Evolutionary conservation across 768 basidiomycete species (phyloP).

Genomic region (Suillus variegatus): DNA sequence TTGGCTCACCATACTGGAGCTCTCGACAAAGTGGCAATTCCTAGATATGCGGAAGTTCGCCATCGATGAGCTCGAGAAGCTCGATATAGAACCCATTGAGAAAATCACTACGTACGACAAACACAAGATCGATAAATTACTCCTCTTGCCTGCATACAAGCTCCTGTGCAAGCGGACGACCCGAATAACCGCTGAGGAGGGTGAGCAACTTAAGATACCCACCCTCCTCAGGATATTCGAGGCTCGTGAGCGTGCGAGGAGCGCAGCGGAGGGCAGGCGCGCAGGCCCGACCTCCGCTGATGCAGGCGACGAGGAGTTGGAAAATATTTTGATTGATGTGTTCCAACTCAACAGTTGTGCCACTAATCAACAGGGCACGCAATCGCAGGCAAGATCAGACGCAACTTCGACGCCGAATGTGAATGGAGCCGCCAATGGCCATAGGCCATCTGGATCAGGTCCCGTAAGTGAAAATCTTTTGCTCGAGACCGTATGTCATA

Average conservation of each 20-base stretch:
- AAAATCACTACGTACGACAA: conserved; percentile 59
- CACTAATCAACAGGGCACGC: not conserved
- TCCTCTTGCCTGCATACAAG: conserved; percentile 43
- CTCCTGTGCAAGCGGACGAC: conserved; percentile 51
- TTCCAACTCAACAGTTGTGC: conserved; percentile 25
- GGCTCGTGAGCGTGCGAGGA: conserved; percentile 50
- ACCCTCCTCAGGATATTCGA: conserved; percentile 53
- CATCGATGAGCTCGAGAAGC: conserved; percentile 54
- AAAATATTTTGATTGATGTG: conserved; percentile 31
- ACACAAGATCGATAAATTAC: conserved; percentile 45
- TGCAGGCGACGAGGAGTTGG: conserved; percentile 28
- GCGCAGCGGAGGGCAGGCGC: conserved; percentile 31
- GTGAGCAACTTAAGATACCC: conserved; percentile 53
- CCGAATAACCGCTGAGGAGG: conserved; percentile 56
- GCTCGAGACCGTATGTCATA: not conserved
- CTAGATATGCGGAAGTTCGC: conserved; percentile 49
- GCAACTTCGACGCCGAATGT: not conserved
- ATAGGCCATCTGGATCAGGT: not conserved
- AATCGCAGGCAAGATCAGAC: not conserved
- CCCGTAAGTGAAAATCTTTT: not conserved
- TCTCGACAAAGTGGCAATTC: conserved; percentile 59
- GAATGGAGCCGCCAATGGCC: not conserved
- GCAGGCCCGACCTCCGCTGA: conserved; percentile 28
- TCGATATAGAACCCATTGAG: conserved; percentile 46
- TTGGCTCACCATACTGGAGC: conserved; percentile 56